Evolutionary conservation across 2,329 filamentous ascomycete species (phyloP).

Genomic region (Fusarium marasasianum): DNA sequence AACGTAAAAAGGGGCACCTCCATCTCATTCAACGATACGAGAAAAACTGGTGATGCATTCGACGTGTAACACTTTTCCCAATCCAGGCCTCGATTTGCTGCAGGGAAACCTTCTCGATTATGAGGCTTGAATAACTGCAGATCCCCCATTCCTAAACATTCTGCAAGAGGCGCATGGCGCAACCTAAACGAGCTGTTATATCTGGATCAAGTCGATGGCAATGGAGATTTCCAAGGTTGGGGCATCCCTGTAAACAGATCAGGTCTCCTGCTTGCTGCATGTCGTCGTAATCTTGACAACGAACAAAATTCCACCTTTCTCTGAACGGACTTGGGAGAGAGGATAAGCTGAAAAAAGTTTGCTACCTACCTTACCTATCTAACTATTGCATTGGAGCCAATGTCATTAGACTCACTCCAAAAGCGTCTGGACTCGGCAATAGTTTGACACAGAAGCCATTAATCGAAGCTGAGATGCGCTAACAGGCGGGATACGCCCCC

Average conservation of each 20-base stretch:
- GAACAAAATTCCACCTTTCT: not conserved
- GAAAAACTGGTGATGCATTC: conserved; percentile 26
- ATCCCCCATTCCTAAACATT: conserved; percentile 34
- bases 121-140: conserved; percentile 21
- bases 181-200: conserved; percentile 10
- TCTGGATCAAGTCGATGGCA: conserved; percentile 10
- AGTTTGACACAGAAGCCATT: conserved; percentile 15
- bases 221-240: conserved; percentile 9
- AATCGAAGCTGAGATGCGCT: conserved; percentile 14
- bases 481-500: conserved; percentile 3
- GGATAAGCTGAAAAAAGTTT: conserved; percentile 11
- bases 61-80: conserved; percentile 27
- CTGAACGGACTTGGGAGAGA: not conserved
- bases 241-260: conserved; percentile 14
- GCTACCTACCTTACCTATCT: not conserved
- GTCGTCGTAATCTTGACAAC: conserved; percentile 11
- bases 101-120: conserved; percentile 1
- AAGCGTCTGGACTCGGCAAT: conserved; percentile 26
- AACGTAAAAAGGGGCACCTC: conserved; percentile 28
- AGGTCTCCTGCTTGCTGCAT: not conserved
- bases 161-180: conserved; percentile 17
- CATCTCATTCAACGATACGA: conserved; percentile 28
- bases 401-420: conserved; percentile 1
- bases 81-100: conserved; percentile 14
- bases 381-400: not conserved